Conservation (phyloP, 2,329 filamentous ascomycete species). For the Aspergillus quadricinctus region DNA sequence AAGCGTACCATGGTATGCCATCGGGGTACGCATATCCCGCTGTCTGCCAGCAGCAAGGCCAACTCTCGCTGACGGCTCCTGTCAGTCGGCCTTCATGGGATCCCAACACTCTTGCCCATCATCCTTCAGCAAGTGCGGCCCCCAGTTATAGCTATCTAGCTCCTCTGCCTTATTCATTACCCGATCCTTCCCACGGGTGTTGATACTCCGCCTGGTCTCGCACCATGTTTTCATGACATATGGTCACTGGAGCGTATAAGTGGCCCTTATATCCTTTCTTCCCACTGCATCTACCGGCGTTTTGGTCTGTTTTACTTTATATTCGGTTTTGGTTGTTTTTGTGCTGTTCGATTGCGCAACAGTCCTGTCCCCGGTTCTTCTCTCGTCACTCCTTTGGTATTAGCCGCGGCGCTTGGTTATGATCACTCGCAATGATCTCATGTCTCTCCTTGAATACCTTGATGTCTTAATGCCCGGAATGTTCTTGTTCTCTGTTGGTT, state of each 20-base stretch:
- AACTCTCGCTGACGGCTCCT: constrained; percentile 27
- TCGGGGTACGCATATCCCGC: constrained; percentile 30
- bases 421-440: constrained; percentile 27
- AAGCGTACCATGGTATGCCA: constrained; percentile 28
- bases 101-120: constrained; percentile 27
- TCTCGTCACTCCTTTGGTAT: constrained; percentile 26
- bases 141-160: constrained; percentile 32
- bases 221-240: constrained; percentile 1
- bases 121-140: constrained; percentile 23
- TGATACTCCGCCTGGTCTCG: constrained; percentile 9
- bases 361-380: constrained; percentile 12
- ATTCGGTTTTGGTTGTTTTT: constrained; percentile 5
- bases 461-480: constrained; percentile 29
- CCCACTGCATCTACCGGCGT: constrained; percentile 13
- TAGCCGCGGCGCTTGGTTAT: constrained; percentile 19
- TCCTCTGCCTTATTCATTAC: constrained; percentile 30
- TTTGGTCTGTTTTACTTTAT: constrained; percentile 6
- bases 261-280: background rate
- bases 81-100: constrained; percentile 36
- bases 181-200: constrained; percentile 22
- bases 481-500: constrained; percentile 13
- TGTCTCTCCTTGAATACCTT: constrained; percentile 31
- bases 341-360: constrained; percentile 4
- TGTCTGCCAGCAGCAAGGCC: constrained; percentile 26
- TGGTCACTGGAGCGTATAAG: background rate